Evolutionary conservation across 2,329 filamentous ascomycete species (phyloP).

Genomic region (Phialocephala subalpina): DNA sequence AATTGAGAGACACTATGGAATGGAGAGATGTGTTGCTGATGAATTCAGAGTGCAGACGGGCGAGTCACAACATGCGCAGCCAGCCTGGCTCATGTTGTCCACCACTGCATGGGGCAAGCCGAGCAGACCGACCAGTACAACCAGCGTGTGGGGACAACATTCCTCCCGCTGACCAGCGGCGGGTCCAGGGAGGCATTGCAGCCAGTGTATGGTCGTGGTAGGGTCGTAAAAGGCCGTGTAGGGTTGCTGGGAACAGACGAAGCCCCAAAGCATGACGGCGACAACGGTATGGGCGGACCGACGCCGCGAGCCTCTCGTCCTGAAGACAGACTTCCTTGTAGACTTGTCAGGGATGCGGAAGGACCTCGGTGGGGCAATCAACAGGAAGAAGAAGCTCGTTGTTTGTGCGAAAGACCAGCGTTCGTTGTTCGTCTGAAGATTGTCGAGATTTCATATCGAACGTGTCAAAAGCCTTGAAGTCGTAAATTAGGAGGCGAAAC

Average conservation of each 20-base stretch:
- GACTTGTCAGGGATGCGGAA: constrained; percentile 4
- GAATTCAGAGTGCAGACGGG: constrained; percentile 21
- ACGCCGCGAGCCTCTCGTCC: constrained; percentile 31
- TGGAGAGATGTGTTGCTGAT: constrained; percentile 26
- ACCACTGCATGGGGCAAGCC: constrained; percentile 27
- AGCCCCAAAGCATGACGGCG: not conserved
- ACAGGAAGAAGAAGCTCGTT: constrained; percentile 1
- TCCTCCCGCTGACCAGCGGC: constrained; percentile 27
- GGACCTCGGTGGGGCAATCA: constrained; percentile 14
- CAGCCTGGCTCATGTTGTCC: constrained; percentile 11
- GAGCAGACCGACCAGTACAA: constrained; percentile 27
- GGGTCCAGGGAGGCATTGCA: constrained; percentile 8
- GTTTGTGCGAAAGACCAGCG: not conserved
- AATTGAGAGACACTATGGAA: constrained; percentile 32
- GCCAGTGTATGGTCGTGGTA: constrained; percentile 12
- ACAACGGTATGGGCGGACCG: constrained; percentile 36
- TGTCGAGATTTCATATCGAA: constrained; percentile 7
- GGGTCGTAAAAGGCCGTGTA: constrained; percentile 8
- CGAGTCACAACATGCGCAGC: constrained; percentile 18
- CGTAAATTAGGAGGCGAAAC: constrained; percentile 8
- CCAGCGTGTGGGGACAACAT: constrained; percentile 24
- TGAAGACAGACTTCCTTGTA: constrained; percentile 17
- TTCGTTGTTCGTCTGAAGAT: not conserved
- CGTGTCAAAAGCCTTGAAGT: constrained; percentile 3
- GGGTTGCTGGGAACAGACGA: not conserved